Conservation (phyloP, 257 asterid genomes). For the Primulina huaijiensis region DNA sequence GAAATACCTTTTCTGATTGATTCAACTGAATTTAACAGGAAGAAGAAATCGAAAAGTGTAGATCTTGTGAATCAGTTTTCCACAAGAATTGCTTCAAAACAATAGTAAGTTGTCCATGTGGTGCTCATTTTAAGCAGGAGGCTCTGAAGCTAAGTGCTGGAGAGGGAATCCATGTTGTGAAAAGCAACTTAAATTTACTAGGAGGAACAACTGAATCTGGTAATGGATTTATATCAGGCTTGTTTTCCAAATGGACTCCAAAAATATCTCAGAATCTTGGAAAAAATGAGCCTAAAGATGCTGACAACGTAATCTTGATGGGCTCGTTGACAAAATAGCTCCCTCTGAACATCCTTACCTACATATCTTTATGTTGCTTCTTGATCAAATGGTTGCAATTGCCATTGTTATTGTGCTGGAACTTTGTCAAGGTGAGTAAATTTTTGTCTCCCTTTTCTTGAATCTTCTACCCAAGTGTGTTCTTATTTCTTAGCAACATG, state of each 20-base stretch:
- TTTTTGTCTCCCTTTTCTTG: slow-evolving; percentile 19
- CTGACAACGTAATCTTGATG: slow-evolving; percentile 60
- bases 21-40: slow-evolving; percentile 49
- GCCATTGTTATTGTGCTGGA: background rate
- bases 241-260: slow-evolving; percentile 63
- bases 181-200: slow-evolving; percentile 29
- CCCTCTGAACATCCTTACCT: slow-evolving; percentile 39
- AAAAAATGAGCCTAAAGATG: slow-evolving; percentile 35
- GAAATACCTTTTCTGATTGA: slow-evolving; percentile 19
- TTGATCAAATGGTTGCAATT: slow-evolving; percentile 12
- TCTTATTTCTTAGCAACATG: slow-evolving; percentile 34
- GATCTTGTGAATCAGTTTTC: slow-evolving; percentile 64
- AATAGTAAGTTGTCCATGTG: slow-evolving; percentile 66
- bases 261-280: slow-evolving; percentile 32
- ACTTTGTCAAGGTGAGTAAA: slow-evolving; percentile 23
- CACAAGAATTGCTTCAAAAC: slow-evolving; percentile 73
- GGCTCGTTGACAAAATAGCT: slow-evolving; percentile 61
- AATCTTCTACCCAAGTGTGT: slow-evolving; percentile 18
- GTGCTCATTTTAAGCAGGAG: slow-evolving; percentile 42
- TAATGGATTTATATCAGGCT: slow-evolving; percentile 51
- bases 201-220: slow-evolving; percentile 36
- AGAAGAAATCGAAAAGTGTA: slow-evolving; percentile 76
- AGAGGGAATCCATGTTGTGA: slow-evolving; percentile 22
- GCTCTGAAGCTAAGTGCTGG: slow-evolving; percentile 31
- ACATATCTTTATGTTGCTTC: background rate